Base-by-base conservation (phyloP, 1,139 yeast genomes). In the Nakaseomyces kungkrabaensis region DNA sequence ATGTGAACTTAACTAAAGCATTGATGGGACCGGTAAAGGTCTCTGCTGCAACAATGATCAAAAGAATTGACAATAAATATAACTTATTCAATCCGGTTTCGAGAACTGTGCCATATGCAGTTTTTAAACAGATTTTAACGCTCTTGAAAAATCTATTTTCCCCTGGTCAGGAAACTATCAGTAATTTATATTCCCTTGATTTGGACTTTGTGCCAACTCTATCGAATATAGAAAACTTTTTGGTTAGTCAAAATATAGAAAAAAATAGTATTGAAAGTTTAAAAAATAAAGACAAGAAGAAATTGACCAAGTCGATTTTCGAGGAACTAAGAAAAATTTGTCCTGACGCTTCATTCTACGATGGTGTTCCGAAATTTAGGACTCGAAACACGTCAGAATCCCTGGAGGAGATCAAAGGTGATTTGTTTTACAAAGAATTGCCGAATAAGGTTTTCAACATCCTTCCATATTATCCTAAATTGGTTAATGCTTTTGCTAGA, bases 391-490 rank as follows among this genome's bases (percentile, higher is more conserved):
- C 67, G 36, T 69, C 75, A 0, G 56, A 70, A 11, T 79, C 77
- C 50, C 63, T 79, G 48, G 70, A 68, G 52, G 59, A 63, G 49
- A 50, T 75, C 67, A 57, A 77, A 50, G 51, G 63, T 40, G 61
- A 65, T 4, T 60, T 57, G 34, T 59, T 57, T 25, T 48, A 52
- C 7, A 52, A 54, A 26, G 57, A 66, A 5, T 66, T 79, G 42
- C 63, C 75, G 43, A 75, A 73, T 32, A 69, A 74, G 37, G 73
- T 82, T 69, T 67, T 83, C 33, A 65, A 69, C 29, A 63, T 82
- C 9, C 71, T 78, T 5, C 76, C 76, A 47, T 51, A 66, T 3
- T 79, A 72, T 57, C 82, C 87, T 1, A 74, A 75, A 45, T 63
- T 76, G 8, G 75, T 76, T 4, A 68, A 68, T 33, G 67, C 74